Base-by-base conservation (phyloP, 495 filamentous ascomycete genomes). In the Tirmania nivea region DNA sequence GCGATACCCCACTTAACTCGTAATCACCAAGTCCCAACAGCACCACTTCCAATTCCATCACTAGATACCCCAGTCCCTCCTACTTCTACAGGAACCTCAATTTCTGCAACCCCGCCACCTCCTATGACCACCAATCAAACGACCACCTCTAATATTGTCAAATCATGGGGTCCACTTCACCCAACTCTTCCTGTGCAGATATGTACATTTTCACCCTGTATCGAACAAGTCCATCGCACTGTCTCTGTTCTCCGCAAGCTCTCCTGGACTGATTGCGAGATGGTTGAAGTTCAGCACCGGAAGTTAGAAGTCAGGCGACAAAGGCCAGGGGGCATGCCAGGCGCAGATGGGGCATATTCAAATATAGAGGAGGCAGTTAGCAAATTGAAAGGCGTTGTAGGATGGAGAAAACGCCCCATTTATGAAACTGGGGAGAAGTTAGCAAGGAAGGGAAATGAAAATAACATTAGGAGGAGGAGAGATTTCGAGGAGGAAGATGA, bases 151-250 rank as follows among this genome's bases (percentile, higher is more conserved):
- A 35, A 53, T 48, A 21, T 47, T 49, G 3, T 48, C 31, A 25
- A 50, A 50, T 14, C 39, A 45, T 45, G 39, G 39, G 39, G 39
- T 0, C 78, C 86, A 0, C 73, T 97, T 4, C 78, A 86, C 56
- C 78, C 83, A 0, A 70, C 70, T 6, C 68, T 73, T 31, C 68
- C 84, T 2, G 75, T 77, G 17, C 73, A 86, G 56, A 69, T 97
- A 56, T 97, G 90, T 68, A 89, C 88, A 2, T 97, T 97, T 70
- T 87, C 81, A 8, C 90, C 90, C 0, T 97, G 90, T 65, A 87
- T 97, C 60, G 90, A 97, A 68, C 90, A 97, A 66, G 88, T 88
- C 9, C 81, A 81, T 34, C 75, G 77, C 37, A 95, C 92, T 0
- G 77, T 94, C 51, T 77, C 81, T 45, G 71, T 74, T 1, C 74